A percentile compares a stretch with the other conserved stretches of the same genome.
These are phyloP conservation scores for Avena atlantica DNA, from an alignment of 176 grass and related monocot genomes.

Conservation along the genomic window DNA sequence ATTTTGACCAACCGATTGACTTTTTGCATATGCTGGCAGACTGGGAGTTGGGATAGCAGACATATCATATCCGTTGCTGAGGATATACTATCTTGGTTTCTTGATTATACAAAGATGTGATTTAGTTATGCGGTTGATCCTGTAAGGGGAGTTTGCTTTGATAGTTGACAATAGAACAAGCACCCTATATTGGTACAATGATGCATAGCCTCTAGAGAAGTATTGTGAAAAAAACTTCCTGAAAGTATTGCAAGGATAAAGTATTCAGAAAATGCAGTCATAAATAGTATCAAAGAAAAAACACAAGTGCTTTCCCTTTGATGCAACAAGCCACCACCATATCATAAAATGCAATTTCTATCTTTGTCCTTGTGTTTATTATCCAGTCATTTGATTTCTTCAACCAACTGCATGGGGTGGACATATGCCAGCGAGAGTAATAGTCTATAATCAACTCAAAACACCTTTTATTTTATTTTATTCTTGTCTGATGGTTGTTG, in stretches of 20 bases:
- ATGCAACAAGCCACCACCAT: too few relatives aligned
- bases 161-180: not conserved
- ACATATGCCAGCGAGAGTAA: not conserved
- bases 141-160: slow-evolving; percentile 17
- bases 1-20: slow-evolving; percentile 36
- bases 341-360: not conserved
- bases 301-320: too few relatives aligned
- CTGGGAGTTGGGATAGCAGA: not conserved
- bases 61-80: not conserved
- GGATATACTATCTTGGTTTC: slow-evolving; percentile 5
- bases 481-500: not conserved
- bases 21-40: slow-evolving; percentile 13
- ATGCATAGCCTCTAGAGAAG: not conserved
- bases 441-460: not conserved
- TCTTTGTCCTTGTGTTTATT: not conserved
- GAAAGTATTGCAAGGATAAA: not conserved
- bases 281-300: too few relatives aligned
- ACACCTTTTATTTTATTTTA: not conserved
- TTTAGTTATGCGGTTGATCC: slow-evolving; percentile 22
- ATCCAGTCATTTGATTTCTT: slow-evolving; percentile 1
- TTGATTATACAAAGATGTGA: not conserved
- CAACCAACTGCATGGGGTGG: not conserved
- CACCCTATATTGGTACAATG: not conserved
- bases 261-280: not conserved
- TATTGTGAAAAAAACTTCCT: not conserved